phyloP scores from a whole-genome alignment of 371 early-diverging fungal genomes.

The Mucor indicus region DNA sequence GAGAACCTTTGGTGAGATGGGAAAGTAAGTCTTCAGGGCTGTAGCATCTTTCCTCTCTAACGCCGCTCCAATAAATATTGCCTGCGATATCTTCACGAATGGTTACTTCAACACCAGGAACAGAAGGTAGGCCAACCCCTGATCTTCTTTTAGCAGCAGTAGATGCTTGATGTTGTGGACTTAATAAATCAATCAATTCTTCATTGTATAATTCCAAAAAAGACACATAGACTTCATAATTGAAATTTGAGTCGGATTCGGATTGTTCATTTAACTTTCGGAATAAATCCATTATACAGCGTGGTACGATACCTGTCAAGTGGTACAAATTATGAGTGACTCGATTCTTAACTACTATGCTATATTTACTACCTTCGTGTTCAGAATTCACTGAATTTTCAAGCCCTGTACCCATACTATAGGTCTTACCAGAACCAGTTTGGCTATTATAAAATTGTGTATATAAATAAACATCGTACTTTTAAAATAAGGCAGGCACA shows the following conservation, averaged over 20 bases:
- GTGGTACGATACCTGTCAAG: conserved; percentile 78
- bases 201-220: conserved; percentile 98
- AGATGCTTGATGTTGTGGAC: conserved; percentile 28
- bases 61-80: conserved; percentile 88
- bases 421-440: conserved; percentile 61
- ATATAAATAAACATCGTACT: neutral
- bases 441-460: conserved; percentile 32
- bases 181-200: conserved; percentile 85
- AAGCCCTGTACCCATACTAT: conserved; percentile 48
- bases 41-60: conserved; percentile 75
- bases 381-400: conserved; percentile 34
- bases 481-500: neutral
- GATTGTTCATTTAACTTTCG: conserved; percentile 28
- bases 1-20: conserved; percentile 70
- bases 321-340: neutral
- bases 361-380: conserved; percentile 42
- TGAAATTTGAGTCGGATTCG: conserved; percentile 40
- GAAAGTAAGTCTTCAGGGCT: conserved; percentile 78
- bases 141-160: conserved; percentile 21
- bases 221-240: conserved; percentile 65
- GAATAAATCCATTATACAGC: conserved; percentile 73
- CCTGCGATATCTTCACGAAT: conserved; percentile 94
- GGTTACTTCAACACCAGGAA: conserved; percentile 29
- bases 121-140: conserved; percentile 8
- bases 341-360: too few species aligned